phyloP scores from a whole-genome alignment of 805 yeast genomes.

The Lipomyces spencermartinsiae region DNA sequence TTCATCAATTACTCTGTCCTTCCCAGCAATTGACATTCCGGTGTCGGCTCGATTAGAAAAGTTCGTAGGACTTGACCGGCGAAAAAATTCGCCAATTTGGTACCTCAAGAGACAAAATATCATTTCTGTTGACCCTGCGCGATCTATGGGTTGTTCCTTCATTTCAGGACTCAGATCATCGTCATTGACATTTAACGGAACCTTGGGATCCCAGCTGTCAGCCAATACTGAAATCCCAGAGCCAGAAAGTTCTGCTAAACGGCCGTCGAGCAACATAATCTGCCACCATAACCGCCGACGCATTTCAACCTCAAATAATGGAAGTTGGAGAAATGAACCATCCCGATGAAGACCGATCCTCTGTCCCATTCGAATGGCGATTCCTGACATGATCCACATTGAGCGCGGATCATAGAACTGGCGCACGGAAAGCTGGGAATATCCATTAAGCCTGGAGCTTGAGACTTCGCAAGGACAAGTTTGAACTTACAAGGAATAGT shows the following conservation, averaged over 20 bases:
- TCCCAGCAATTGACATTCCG: background rate
- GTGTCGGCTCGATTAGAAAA: background rate
- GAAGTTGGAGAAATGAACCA: background rate
- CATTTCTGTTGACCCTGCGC: background rate
- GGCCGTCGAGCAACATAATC: background rate
- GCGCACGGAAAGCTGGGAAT: too few species aligned
- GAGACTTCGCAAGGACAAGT: background rate
- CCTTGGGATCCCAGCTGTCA: background rate
- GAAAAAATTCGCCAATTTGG: background rate
- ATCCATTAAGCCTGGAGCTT: too few species aligned
- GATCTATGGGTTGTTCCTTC: background rate
- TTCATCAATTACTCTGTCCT: background rate
- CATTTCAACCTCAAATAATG: background rate
- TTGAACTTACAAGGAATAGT: background rate
- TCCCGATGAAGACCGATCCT: background rate
- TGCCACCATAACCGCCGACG: constrained; percentile 9
- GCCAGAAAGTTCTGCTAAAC: background rate
- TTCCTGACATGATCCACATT: background rate
- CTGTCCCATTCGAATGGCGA: background rate
- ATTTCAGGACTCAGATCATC: background rate
- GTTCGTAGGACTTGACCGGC: background rate
- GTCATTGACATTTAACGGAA: background rate
- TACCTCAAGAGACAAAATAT: background rate
- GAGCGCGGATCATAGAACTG: background rate
- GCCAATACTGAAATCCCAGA: background rate